Base-by-base conservation (phyloP, 176 grass and related monocot species). In the Lolium multiflorum region DNA sequence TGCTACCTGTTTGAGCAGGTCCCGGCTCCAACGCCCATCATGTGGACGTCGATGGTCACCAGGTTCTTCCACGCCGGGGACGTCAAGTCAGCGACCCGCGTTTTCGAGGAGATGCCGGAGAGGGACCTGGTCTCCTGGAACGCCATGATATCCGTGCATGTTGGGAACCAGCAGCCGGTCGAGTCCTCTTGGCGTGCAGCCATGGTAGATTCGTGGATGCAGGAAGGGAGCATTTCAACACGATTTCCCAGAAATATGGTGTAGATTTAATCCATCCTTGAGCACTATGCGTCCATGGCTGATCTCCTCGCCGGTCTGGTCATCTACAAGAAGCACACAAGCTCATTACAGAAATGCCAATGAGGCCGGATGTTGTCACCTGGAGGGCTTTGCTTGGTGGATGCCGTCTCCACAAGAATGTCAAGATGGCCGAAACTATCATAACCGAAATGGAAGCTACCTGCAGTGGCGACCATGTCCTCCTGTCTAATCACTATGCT, bases 131-230 rank as follows among this genome's bases (percentile, higher is more conserved):
- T 76, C 0, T 20, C 74, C 15, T 76, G 74, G 74, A 76, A 76
- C 74, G 74, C 74, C 8, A 55, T 76, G 49, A 35, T 76, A 18
- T 55, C 74, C 2, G 74, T 48, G 49, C 25, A 55, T 2, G 4
- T 76, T 26, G 49, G 74, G 49, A 37, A 35, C 50, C 2, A 16
- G 74, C 49, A 37, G 74, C 74, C 74, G 4, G 26, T 76, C 9
- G 74, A 76, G 74, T 76, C 26, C 74, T 76, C 24, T 76, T 54
- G 74, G 74, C 49, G 26, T 76, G 74, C 74, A 76, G 49, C 74
- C 74, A 76, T 56, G 25, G 74, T 20, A 49, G 49, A 56, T 76
- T 2, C 51, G 49, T 76, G 15, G 74, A 76, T 31, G 74, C 74
- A 18, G 74, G 74, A 5, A 76, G 26, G 25, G 74, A 76, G 15